Evolutionary conservation across 495 filamentous ascomycete species (phyloP), one percentile per base, ranked within the genome.

Genomic region (Articulospora tetracladia): DNA sequence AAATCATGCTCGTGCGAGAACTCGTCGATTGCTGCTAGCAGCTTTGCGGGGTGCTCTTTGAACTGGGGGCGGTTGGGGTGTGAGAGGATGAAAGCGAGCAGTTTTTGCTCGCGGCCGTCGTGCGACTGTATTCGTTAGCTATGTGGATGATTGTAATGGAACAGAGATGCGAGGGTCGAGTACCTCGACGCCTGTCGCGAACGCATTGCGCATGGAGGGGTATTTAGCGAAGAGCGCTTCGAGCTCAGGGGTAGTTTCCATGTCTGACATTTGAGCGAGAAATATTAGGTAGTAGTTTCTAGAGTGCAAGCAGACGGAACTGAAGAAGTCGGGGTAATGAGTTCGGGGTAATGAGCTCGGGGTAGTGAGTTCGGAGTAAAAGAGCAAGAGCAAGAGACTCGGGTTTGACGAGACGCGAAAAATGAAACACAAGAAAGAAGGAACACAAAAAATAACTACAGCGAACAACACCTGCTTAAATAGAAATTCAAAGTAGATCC

Each of bases 1-100:
- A 88, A 88, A 22, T 81, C 83, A 47, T 82, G 72, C 1, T 79
- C 82, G 6, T 74, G 72, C 20, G 78, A 85, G 69, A 82, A 94
- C 22, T 88, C 81, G 63, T 93, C 87, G 65, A 94, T 92, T 2
- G 80, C 80, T 17, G 79, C 72, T 1, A 93, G 74, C 7, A 94
- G 79, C 41, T 73, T 79, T 8, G 76, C 61, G 0, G 90, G 89
- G 50, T 83, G 83, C 15, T 79, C 80, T 24, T 86, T 77, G 55
- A 92, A 78, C 20, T 79, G 69, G 8, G 83, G 79, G 11, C 83
- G 79, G 49, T 82, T 81, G 30, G 30, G 30, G 13, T 32, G 30
- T 32, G 62, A 65, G 66, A 87, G 86, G 53, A 94, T 76, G 69
- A 80, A 88, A 54, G 85, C 77, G 2, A 94, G 79, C 0, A 93